phyloP scores from a whole-genome alignment of 257 asterid species.

The Avicennia marina region DNA sequence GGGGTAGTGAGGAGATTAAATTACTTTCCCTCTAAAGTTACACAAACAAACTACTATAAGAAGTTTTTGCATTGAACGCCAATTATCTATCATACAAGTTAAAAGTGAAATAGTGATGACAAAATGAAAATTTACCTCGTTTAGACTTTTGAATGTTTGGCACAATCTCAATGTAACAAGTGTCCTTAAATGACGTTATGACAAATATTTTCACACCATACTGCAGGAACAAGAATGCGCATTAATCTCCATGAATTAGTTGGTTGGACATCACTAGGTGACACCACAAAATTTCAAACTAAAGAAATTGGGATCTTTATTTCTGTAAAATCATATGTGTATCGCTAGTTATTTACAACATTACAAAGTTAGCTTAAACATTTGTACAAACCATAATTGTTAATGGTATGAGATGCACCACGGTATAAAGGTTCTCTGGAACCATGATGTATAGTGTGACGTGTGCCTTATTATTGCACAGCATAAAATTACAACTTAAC shows the following conservation, averaged over 20 bases:
- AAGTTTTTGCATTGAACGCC: not conserved
- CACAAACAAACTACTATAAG: not conserved
- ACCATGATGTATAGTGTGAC: not conserved
- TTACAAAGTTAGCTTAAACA: too few species aligned
- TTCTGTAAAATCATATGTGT: too few species aligned
- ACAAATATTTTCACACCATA: slow-evolving; percentile 88
- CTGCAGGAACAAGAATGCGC: too few species aligned
- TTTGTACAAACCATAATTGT: not conserved
- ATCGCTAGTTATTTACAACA: too few species aligned
- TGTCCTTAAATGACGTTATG: slow-evolving; percentile 89
- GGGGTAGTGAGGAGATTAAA: too few species aligned
- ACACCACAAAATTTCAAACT: too few species aligned
- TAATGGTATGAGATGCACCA: not conserved
- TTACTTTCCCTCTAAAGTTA: too few species aligned
- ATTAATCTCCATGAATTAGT: too few species aligned
- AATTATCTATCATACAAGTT: not conserved
- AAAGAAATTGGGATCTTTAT: too few species aligned
- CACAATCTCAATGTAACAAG: slow-evolving; percentile 92
- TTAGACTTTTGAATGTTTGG: slow-evolving; percentile 83
- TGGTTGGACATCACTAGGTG: too few species aligned
- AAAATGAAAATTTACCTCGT: slow-evolving; percentile 52
- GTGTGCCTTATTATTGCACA: too few species aligned
- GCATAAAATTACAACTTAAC: not conserved
- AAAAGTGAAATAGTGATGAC: not conserved
- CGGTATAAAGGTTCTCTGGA: too few species aligned